phyloP scores from a whole-genome alignment of 106 monocot genomes.

The Phalaenopsis aphrodite region DNA sequence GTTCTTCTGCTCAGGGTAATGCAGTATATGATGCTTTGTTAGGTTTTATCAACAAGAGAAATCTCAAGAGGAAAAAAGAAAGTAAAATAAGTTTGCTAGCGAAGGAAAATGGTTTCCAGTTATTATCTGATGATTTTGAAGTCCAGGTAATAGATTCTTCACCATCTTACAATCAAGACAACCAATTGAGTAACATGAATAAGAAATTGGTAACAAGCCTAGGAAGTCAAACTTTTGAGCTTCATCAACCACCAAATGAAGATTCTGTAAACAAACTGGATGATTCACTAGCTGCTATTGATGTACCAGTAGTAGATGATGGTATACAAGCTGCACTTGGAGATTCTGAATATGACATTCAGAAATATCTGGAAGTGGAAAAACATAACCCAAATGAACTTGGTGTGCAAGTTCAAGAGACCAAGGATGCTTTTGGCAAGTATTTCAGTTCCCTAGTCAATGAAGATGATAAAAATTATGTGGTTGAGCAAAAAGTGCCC shows the following conservation, averaged over 20 bases:
- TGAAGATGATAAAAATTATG: conserved; percentile 16
- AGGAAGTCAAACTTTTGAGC: conserved; percentile 18
- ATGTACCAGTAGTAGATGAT: conserved; percentile 15
- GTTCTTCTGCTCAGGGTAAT: conserved; percentile 17
- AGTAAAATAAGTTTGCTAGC: conserved; percentile 75
- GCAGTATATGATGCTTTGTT: conserved; percentile 44
- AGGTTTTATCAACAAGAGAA: conserved; percentile 43
- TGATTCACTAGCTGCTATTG: conserved; percentile 10
- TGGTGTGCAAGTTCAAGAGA: conserved; percentile 4
- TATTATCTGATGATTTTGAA: conserved; percentile 90
- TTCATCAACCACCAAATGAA: conserved; percentile 4
- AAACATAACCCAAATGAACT: conserved; percentile 5
- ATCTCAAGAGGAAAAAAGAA: conserved; percentile 29
- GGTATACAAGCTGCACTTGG: conserved; percentile 16
- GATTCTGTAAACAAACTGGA: conserved; percentile 8
- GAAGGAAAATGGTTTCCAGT: conserved; percentile 82
- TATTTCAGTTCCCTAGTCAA: not conserved
- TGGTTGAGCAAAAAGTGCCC: conserved; percentile 12
- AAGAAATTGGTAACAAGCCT: not conserved
- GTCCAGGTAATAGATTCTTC: conserved; percentile 43
- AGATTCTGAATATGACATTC: conserved; percentile 13
- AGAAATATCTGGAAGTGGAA: conserved; percentile 9
- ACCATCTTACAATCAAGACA: conserved; percentile 13
- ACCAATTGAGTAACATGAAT: conserved; percentile 13
- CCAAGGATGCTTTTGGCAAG: conserved; percentile 5